Base-by-base conservation (phyloP, 805 yeast genomes). In the Yamadazyma endophytica region DNA sequence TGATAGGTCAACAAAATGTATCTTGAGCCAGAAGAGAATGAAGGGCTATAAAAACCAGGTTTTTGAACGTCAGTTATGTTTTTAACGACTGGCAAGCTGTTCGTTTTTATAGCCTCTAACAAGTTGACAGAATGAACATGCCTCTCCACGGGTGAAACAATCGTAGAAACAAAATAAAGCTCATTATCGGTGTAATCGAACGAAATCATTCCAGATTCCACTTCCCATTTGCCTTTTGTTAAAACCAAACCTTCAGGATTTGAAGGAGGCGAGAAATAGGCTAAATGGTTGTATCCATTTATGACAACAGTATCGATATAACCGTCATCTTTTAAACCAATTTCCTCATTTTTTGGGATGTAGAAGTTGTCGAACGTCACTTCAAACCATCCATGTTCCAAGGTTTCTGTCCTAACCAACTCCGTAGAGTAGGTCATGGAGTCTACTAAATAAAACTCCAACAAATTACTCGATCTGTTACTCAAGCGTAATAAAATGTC, bases 161-260 rank as follows among this genome's bases (percentile, higher is more conserved):
- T 73, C 0, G 97, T 86, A 4, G 90, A 80, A 6, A 78, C 50
- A 52, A 78, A 92, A 46, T 70, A 80, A 3, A 83, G 55, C 5
- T 56, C 51, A 32, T 73, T 63, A 3, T 54, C 56, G n/a, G 56
- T 65, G 23, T 54, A 46, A 36, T 78, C 77, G 46, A 63, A 78
- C 2, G 80, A 62, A 2, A 82, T 77, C 2, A 86, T 89, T 6
- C 71, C 59, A 26, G 43, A 72, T 17, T 75, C 82, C n/a, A 92
- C 95, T 55, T 92, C 98, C 95, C 96, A 92, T 1, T 71, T 58
- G 5, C 98, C 98, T 1, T 44, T 36, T 5, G 95, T 68, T 14
- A 82, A 52, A 4, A 80, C 54, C 16, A 70, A 64, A 1, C 77
- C 77, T 3, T 53, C 47, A 0, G 58, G 45, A 20, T 70, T 50